phyloP scores from a whole-genome alignment of 345 rosid genomes.

The Clarkia xantiana region DNA sequence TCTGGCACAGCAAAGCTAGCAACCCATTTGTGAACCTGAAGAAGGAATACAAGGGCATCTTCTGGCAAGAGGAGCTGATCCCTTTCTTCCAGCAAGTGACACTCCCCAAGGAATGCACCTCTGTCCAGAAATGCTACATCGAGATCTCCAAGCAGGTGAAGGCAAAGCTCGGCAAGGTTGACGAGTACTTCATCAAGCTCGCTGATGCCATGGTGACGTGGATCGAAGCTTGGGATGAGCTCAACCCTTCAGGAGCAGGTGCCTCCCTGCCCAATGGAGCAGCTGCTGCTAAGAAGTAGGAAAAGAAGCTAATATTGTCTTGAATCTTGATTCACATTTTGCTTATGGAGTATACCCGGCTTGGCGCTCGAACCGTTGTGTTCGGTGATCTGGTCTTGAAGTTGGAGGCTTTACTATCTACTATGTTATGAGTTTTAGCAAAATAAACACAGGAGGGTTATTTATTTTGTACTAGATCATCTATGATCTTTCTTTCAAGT shows the following conservation, averaged over 20 bases:
- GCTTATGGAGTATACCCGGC: too few species aligned
- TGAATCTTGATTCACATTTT: too few species aligned
- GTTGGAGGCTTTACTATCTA: too few species aligned
- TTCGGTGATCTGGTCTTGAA: too few species aligned
- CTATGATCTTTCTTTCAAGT: too few species aligned
- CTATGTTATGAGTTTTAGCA: too few species aligned
- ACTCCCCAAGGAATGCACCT: conserved; percentile 73
- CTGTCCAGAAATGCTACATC: conserved; percentile 72
- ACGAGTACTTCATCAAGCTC: conserved; percentile 68
- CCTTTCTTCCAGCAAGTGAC: conserved; percentile 67
- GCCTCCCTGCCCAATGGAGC: conserved; percentile 13
- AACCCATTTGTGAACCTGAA: conserved; percentile 79
- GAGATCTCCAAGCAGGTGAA: conserved; percentile 70
- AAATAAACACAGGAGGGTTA: too few species aligned
- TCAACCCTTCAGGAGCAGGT: conserved; percentile 38
- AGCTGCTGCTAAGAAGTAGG: conserved; percentile 15
- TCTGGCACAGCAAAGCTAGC: conserved; percentile 93
- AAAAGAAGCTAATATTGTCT: too few species aligned
- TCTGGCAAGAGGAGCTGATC: conserved; percentile 92
- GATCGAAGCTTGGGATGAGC: conserved; percentile 91
- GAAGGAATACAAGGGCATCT: conserved; percentile 88
- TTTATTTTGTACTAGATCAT: too few species aligned
- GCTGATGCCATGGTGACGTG: conserved; percentile 86
- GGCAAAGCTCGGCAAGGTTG: conserved; percentile 54
- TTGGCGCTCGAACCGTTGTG: too few species aligned